These are phyloP conservation scores for Leptosphaerulina australis DNA, from an alignment of 2,329 filamentous ascomycete genomes.

Conservation along the genomic window DNA sequence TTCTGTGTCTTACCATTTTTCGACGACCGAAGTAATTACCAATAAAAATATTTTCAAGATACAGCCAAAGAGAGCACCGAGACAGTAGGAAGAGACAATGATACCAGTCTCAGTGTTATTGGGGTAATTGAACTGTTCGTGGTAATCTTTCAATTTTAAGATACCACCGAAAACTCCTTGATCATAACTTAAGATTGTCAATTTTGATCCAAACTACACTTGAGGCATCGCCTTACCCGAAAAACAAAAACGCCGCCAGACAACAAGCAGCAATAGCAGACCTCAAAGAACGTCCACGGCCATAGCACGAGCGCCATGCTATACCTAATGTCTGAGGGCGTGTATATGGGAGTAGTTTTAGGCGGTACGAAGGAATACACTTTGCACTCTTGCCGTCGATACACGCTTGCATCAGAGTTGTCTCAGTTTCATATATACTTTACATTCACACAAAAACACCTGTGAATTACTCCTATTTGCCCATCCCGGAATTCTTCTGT, in stretches of 20 bases:
- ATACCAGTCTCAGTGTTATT: constrained; percentile 49
- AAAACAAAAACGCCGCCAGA: constrained; percentile 32
- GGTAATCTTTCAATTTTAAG: constrained; percentile 54
- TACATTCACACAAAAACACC: too few relatives aligned
- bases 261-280: constrained; percentile 21
- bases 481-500: not conserved
- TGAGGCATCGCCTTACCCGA: too few relatives aligned
- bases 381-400: too few relatives aligned
- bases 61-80: constrained; percentile 51
- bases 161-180: constrained; percentile 59
- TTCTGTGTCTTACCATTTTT: constrained; percentile 2
- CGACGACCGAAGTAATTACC: constrained; percentile 16
- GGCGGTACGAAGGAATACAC: too few relatives aligned
- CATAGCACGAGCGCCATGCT: constrained; percentile 8
- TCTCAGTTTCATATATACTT: too few relatives aligned
- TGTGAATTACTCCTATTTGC: not conserved
- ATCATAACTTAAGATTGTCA: too few relatives aligned
- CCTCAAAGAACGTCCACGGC: constrained; percentile 15
- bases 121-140: constrained; percentile 50
- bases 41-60: constrained; percentile 27
- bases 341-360: constrained; percentile 51
- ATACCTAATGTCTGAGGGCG: constrained; percentile 71
- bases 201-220: too few relatives aligned
- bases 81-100: constrained; percentile 53
- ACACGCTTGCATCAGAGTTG: too few relatives aligned